Evolutionary conservation across 495 filamentous ascomycete genomes (phyloP).

Genomic region (Talaromyces proteolyticus): DNA sequence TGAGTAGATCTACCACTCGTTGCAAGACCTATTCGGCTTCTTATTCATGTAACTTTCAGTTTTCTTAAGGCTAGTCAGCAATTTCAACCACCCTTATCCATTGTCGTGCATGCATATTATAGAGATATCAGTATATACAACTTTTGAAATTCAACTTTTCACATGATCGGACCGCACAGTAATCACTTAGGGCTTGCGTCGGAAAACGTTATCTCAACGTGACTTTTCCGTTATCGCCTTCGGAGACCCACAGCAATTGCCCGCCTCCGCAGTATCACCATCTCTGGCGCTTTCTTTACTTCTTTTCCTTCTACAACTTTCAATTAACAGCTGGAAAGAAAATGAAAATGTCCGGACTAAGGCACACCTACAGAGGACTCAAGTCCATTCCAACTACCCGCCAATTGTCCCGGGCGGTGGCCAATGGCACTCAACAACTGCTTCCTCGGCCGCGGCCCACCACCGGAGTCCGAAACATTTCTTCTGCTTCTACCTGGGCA

Average conservation of each 20-base stretch:
- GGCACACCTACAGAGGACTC: neutral
- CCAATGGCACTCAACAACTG: neutral
- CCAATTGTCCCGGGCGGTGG: constrained; percentile 1
- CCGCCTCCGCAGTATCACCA: constrained; percentile 11
- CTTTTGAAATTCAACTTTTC: neutral
- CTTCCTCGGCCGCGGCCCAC: constrained; percentile 12
- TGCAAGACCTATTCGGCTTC: no score
- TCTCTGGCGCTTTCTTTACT: constrained; percentile 14
- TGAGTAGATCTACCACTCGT: no score
- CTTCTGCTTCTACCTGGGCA: neutral
- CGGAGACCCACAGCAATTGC: constrained; percentile 12
- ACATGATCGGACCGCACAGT: neutral
- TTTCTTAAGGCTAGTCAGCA: no score
- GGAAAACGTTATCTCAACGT: constrained; percentile 12
- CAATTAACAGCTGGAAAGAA: constrained; percentile 10
- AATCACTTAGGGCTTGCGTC: constrained; percentile 2
- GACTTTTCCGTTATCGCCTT: constrained; percentile 13
- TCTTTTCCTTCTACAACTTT: constrained; percentile 13
- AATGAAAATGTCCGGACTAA: constrained; percentile 3
- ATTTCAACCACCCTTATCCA: no score
- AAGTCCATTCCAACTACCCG: neutral
- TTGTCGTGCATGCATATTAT: no score
- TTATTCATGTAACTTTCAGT: no score
- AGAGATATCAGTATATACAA: no score
- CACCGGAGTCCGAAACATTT: constrained; percentile 23